These are phyloP conservation scores for Eimeria acervulina DNA, from an alignment of 169 alveolate genomes.

Conservation along the genomic window DNA sequence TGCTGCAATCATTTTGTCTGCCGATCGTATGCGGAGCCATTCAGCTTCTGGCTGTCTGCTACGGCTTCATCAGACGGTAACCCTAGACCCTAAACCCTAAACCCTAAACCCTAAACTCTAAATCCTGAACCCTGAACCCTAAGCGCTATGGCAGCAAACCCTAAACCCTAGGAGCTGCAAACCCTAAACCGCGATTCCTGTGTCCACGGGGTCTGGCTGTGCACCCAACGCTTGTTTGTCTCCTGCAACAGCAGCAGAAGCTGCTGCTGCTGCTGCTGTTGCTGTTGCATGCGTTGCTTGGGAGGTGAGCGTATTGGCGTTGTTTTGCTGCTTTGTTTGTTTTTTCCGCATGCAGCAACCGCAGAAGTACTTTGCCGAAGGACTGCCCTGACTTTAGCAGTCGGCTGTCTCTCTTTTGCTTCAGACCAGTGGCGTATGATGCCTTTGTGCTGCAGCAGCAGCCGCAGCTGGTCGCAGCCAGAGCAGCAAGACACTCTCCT, in stretches of 20 bases:
- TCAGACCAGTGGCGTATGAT: constrained; percentile 72
- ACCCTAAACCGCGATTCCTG: neutral
- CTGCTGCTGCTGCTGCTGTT: neutral
- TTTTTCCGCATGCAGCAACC: constrained; percentile 34
- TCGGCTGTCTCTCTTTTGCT: constrained; percentile 71
- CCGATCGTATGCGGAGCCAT: constrained; percentile 78
- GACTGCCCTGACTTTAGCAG: constrained; percentile 71
- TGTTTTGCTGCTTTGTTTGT: neutral
- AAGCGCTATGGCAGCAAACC: neutral
- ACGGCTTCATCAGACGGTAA: constrained; percentile 78
- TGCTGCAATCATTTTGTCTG: constrained; percentile 69
- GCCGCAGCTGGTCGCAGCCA: constrained; percentile 46
- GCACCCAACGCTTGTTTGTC: neutral
- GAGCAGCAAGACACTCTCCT: constrained; percentile 19
- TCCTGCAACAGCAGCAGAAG: neutral
- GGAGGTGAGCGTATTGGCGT: no score
- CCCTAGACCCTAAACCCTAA: constrained; percentile 36
- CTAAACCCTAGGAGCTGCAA: neutral
- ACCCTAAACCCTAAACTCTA: neutral
- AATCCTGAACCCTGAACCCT: neutral
- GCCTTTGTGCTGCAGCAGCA: constrained; percentile 76
- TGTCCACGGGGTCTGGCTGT: neutral
- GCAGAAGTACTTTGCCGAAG: constrained; percentile 64
- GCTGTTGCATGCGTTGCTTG: neutral
- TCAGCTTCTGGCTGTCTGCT: constrained; percentile 81